A percentile compares a stretch with the other conserved stretches of the same genome.
Conservation (phyloP, 257 asterid species). For the Agastache rugosa region DNA sequence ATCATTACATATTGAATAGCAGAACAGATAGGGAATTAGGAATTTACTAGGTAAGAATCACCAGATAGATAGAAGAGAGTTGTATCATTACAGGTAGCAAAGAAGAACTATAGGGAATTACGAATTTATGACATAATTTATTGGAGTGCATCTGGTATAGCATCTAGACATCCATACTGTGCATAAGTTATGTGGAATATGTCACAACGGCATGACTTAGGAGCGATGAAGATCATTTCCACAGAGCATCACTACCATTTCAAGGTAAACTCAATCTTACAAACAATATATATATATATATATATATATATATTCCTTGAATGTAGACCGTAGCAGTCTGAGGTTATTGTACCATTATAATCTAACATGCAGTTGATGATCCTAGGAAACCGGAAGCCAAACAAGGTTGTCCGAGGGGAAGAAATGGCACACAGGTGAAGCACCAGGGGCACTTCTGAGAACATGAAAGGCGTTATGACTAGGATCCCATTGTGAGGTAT, state of each 20-base stretch:
- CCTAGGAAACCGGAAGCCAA: conserved; percentile 55
- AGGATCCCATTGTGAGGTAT: conserved; percentile 77
- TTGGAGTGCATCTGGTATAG: neutral
- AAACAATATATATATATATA: neutral
- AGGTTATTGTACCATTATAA: neutral
- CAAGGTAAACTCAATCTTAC: neutral
- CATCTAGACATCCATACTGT: neutral
- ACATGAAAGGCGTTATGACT: conserved; percentile 67
- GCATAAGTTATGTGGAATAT: neutral
- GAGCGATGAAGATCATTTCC: neutral
- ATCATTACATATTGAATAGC: neutral
- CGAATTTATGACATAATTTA: conserved; percentile 2
- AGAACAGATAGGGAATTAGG: neutral
- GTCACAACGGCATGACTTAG: neutral
- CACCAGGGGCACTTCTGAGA: conserved; percentile 62
- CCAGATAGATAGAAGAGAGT: neutral
- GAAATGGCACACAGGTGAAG: conserved; percentile 78
- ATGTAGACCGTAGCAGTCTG: neutral
- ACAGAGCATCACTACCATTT: neutral
- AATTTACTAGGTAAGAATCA: neutral
- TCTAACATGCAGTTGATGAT: conserved; percentile 16
- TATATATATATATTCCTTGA: neutral
- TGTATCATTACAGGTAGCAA: conserved; percentile 1
- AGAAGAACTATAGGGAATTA: neutral
- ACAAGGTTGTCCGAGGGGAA: conserved; percentile 76